phyloP scores from a whole-genome alignment of 2,329 filamentous ascomycete species.

The Tolypocladium guangdongense region DNA sequence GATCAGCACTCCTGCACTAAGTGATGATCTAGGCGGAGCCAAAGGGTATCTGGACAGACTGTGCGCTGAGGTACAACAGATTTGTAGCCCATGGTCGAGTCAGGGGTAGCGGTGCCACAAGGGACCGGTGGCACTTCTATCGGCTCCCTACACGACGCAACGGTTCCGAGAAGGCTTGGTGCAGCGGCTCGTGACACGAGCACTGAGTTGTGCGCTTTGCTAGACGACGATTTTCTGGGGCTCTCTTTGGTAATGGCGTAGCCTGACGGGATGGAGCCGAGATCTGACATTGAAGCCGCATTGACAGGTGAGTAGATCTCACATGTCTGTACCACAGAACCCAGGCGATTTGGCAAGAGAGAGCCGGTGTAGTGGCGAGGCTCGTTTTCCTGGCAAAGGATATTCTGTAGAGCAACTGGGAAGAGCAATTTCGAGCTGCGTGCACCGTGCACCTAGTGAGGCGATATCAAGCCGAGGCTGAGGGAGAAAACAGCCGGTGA shows the following conservation, averaged over 20 bases:
- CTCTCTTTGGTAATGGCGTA: not conserved
- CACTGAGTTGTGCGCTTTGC: not conserved
- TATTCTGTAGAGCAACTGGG: not conserved
- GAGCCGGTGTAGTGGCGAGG: not conserved
- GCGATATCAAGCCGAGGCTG: not conserved
- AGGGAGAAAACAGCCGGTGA: not conserved
- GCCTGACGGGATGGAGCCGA: not conserved
- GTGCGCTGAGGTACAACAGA: too few relatives aligned
- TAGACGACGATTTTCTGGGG: not conserved
- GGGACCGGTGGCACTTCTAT: not conserved
- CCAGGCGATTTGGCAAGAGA: not conserved
- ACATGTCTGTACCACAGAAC: not conserved
- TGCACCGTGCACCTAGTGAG: not conserved
- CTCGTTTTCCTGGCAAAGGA: not conserved
- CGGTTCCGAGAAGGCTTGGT: not conserved
- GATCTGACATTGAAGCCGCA: not conserved
- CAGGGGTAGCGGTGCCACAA: not conserved
- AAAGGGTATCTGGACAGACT: not conserved
- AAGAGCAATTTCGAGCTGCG: not conserved
- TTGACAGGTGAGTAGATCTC: not conserved
- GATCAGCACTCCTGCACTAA: too few relatives aligned
- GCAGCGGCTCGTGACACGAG: not conserved
- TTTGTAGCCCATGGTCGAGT: too few relatives aligned
- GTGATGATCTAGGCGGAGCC: not conserved
- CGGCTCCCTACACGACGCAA: not conserved